These are phyloP conservation scores for Chrysoporthe austroafricana DNA, from an alignment of 2,329 filamentous ascomycete species.

Conservation along the genomic window DNA sequence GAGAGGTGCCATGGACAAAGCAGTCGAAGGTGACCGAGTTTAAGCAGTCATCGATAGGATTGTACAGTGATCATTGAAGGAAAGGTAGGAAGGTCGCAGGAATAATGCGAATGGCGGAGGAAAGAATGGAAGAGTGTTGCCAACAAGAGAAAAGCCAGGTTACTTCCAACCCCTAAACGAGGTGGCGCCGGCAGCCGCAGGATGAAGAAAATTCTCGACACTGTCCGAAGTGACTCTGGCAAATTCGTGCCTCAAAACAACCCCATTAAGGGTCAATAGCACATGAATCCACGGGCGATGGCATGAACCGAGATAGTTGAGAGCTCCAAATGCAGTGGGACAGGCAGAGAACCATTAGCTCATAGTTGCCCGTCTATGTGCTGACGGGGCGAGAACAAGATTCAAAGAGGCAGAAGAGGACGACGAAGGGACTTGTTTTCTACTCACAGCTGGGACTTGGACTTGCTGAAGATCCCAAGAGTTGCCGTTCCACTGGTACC, in stretches of 20 bases:
- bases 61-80: background rate
- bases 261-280: background rate
- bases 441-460: slow-evolving; percentile 40
- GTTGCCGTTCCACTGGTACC: slow-evolving; percentile 47
- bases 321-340: slow-evolving; percentile 9
- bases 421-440: background rate
- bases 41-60: background rate
- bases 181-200: background rate
- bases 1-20: slow-evolving; percentile 17
- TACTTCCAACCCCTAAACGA: background rate
- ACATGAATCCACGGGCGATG: no score
- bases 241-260: background rate
- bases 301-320: background rate
- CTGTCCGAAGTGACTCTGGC: background rate
- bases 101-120: background rate
- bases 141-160: background rate
- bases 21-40: background rate
- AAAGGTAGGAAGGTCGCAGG: background rate
- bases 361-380: background rate
- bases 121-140: background rate
- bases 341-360: background rate
- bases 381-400: background rate
- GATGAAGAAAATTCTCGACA: background rate
- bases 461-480: slow-evolving; percentile 43
- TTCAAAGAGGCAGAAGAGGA: background rate